Conservation (phyloP, 208 protist genomes). For the Trypanosoma avium region DNA sequence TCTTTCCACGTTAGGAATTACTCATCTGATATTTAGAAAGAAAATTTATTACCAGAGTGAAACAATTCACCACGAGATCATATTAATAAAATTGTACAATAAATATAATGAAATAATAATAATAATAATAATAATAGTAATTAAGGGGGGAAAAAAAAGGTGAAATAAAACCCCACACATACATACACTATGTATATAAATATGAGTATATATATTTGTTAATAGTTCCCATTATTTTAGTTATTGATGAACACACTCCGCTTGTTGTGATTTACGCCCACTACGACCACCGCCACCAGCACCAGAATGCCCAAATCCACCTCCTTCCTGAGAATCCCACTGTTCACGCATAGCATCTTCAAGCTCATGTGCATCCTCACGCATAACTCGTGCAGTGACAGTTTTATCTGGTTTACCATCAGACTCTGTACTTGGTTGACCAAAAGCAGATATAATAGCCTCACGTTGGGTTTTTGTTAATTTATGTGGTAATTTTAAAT, state of each 20-base stretch:
- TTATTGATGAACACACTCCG: conserved; percentile 79
- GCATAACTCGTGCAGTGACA: conserved; percentile 74
- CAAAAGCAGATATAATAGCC: conserved; percentile 68
- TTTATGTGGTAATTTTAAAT: conserved; percentile 79
- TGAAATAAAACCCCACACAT: too few relatives aligned
- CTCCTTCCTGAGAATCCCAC: conserved; percentile 63
- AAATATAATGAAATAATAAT: too few relatives aligned
- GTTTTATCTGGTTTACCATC: conserved; percentile 52
- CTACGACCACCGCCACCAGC: conserved; percentile 28
- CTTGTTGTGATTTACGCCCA: conserved; percentile 34
- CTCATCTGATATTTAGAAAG: too few relatives aligned
- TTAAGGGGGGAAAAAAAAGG: too few relatives aligned
- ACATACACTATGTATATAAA: too few relatives aligned
- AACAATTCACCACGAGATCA: too few relatives aligned
- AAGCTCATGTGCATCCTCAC: conserved; percentile 71
- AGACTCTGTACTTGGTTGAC: conserved; percentile 32
- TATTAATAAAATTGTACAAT: too few relatives aligned
- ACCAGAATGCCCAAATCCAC: conserved; percentile 9
- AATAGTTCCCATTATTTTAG: not conserved
- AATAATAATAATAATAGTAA: too few relatives aligned
- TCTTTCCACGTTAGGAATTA: too few relatives aligned
- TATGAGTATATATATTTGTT: not conserved
- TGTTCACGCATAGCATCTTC: conserved; percentile 72
- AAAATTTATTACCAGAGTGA: too few relatives aligned
- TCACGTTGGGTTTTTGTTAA: conserved; percentile 67